Percentiles rank a stretch among this genome's conserved stretches.
Conservation (phyloP, 495 filamentous ascomycete genomes). For the Xylona heveae region DNA sequence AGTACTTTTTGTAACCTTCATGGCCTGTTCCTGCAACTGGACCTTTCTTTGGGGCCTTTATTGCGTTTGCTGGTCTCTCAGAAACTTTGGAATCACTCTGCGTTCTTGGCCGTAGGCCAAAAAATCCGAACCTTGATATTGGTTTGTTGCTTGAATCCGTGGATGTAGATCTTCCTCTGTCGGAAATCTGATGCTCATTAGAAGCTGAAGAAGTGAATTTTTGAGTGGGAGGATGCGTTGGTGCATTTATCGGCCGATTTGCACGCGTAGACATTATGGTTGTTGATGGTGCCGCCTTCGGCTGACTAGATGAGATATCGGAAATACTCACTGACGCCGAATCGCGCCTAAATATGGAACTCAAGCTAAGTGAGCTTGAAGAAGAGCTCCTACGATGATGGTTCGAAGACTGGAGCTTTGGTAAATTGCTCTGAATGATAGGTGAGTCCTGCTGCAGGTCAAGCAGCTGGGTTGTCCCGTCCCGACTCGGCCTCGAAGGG, state of each 20-base stretch:
- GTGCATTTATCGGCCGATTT: too few species aligned
- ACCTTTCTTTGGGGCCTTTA: slow-evolving; percentile 47
- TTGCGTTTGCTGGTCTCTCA: slow-evolving; percentile 25
- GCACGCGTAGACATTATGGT: too few species aligned
- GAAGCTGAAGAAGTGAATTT: slow-evolving; percentile 16
- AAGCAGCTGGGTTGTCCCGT: slow-evolving; percentile 50
- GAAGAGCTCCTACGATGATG: too few species aligned
- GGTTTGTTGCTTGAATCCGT: slow-evolving; percentile 13
- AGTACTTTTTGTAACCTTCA: slow-evolving; percentile 80
- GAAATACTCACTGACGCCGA: too few species aligned
- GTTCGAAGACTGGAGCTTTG: slow-evolving; percentile 9
- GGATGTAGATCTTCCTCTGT: slow-evolving; percentile 11
- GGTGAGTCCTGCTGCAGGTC: slow-evolving; percentile 22
- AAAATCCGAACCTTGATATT: slow-evolving; percentile 51
- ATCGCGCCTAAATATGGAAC: too few species aligned
- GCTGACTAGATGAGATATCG: too few species aligned
- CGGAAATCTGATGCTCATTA: slow-evolving; percentile 18
- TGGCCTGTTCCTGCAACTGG: slow-evolving; percentile 86
- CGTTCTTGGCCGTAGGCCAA: slow-evolving; percentile 49
- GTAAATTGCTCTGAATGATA: slow-evolving; percentile 60
- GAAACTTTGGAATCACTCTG: slow-evolving; percentile 33
- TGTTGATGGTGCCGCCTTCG: too few species aligned
- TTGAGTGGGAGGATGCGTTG: slow-evolving; percentile 19
- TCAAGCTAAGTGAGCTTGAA: too few species aligned
- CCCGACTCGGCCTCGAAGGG: slow-evolving; percentile 46